Conservation (phyloP, 805 yeast species). For the Priceomyces haplophilus region DNA sequence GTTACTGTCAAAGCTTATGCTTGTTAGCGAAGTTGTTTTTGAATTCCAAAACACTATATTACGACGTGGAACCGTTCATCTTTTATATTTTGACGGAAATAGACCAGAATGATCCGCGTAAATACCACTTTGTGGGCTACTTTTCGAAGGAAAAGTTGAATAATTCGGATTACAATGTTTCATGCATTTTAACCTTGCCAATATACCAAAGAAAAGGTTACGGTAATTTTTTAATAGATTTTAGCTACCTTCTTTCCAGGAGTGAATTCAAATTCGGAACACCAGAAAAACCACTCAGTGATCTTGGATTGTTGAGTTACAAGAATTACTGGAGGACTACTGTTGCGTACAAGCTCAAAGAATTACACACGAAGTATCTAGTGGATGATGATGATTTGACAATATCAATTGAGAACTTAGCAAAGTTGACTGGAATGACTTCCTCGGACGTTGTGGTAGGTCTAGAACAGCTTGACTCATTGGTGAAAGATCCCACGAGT, state of each 20-base stretch:
- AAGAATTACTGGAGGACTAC: conserved; percentile 80
- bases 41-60: conserved; percentile 86
- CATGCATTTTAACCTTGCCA: conserved; percentile 89
- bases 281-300: conserved; percentile 92
- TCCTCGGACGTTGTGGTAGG: conserved; percentile 85
- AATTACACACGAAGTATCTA: conserved; percentile 20
- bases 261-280: conserved; percentile 81
- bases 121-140: conserved; percentile 85
- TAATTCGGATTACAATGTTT: conserved; percentile 74
- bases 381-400: conserved; percentile 7
- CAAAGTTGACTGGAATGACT: conserved; percentile 78
- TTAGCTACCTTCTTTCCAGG: conserved; percentile 76
- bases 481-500: conserved; percentile 46
- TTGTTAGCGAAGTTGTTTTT: conserved; percentile 83
- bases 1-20: conserved; percentile 87
- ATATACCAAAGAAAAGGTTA: conserved; percentile 83
- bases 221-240: conserved; percentile 84
- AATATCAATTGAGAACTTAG: conserved; percentile 57
- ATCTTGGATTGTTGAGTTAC: conserved; percentile 80
- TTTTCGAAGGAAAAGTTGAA: conserved; percentile 85
- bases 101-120: conserved; percentile 39
- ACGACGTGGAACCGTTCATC: conserved; percentile 93
- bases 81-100: conserved; percentile 81
- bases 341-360: conserved; percentile 48
- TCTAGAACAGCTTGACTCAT: conserved; percentile 68